Evolutionary conservation across 306 rosid genomes (phyloP).

Genomic region (Arachis hypogaea): DNA sequence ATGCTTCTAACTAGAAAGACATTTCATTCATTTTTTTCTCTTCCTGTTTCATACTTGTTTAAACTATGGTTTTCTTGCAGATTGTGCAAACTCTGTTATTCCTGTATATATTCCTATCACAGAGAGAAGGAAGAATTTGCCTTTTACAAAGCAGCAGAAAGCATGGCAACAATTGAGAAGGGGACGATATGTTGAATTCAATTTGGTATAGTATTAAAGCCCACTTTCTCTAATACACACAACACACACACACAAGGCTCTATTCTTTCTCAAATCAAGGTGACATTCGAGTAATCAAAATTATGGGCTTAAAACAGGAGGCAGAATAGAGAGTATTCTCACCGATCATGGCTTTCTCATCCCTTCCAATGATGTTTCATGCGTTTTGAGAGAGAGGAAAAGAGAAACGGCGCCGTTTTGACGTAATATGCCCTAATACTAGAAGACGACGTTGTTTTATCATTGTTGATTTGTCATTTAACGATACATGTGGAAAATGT

Average conservation of each 20-base stretch:
- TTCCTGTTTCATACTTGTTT: constrained; percentile 29
- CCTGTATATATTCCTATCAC: constrained; percentile 91
- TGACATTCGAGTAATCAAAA: neutral
- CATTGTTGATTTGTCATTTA: no score
- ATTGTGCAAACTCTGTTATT: constrained; percentile 92
- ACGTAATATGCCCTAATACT: no score
- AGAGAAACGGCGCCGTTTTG: no score
- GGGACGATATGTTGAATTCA: constrained; percentile 95
- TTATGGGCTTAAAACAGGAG: constrained; percentile 92
- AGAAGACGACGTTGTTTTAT: no score
- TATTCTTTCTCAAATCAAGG: constrained; percentile 2
- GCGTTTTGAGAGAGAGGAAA: no score
- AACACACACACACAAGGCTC: neutral
- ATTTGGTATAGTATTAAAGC: constrained; percentile 64
- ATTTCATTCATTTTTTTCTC: constrained; percentile 16
- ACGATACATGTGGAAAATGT: no score
- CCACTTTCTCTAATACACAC: neutral
- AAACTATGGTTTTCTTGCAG: constrained; percentile 51
- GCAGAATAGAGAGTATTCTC: constrained; percentile 96
- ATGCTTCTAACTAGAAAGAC: constrained; percentile 12
- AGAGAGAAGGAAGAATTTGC: constrained; percentile 84
- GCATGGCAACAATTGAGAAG: constrained; percentile 97
- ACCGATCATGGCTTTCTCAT: no score
- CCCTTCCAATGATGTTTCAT: no score
- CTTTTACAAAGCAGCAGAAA: constrained; percentile 78